Evolutionary conservation across 2,329 filamentous ascomycete genomes (phyloP).

Genomic region (Pyrenochaeta sp.): DNA sequence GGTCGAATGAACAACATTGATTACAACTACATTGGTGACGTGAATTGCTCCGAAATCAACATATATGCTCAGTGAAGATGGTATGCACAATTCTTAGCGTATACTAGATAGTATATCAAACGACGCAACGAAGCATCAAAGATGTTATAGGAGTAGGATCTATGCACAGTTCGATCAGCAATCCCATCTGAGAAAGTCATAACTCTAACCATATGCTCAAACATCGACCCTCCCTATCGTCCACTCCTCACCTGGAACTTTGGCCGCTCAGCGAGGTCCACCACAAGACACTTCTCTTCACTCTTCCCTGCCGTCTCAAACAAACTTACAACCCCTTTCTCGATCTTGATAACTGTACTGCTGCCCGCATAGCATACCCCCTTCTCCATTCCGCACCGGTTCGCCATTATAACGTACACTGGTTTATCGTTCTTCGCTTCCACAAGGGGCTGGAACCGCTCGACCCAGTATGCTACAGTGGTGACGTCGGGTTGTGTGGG

Average conservation of each 20-base stretch:
- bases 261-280: constrained; percentile 65
- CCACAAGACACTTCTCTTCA: constrained; percentile 72
- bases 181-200: no score
- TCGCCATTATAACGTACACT: constrained; percentile 74
- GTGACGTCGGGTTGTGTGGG: constrained; percentile 71
- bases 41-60: neutral
- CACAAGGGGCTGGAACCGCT: constrained; percentile 70
- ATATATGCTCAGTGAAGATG: no score
- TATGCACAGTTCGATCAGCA: neutral
- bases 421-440: constrained; percentile 54
- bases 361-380: constrained; percentile 76
- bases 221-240: constrained; percentile 12
- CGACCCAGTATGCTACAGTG: constrained; percentile 78
- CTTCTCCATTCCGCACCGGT: constrained; percentile 73
- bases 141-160: neutral
- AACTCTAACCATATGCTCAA: neutral
- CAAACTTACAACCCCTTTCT: constrained; percentile 70
- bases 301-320: constrained; percentile 77
- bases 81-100: no score
- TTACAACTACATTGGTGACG: constrained; percentile 11
- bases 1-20: constrained; percentile 31
- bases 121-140: no score
- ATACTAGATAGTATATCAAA: no score
- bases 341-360: constrained; percentile 73
- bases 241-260: constrained; percentile 47